Percentiles rank a stretch among this genome's conserved stretches.
phyloP scores from a whole-genome alignment of 805 yeast species.

The Wickerhamomyces chaumierensis region DNA sequence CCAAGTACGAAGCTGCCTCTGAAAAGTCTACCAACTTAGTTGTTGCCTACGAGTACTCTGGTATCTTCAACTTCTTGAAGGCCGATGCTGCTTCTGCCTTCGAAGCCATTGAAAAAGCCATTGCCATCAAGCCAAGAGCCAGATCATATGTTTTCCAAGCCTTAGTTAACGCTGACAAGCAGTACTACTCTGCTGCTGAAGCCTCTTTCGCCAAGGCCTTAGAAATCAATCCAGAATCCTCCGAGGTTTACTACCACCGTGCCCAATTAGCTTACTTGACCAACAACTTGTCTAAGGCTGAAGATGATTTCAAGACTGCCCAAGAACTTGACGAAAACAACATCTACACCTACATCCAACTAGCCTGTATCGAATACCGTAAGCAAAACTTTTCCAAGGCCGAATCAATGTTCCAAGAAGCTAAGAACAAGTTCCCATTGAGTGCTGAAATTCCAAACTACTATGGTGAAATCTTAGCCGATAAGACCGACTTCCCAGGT shows the following conservation, averaged over 20 bases:
- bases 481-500: conserved; percentile 56
- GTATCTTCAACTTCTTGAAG: conserved; percentile 75
- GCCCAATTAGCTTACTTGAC: conserved; percentile 86
- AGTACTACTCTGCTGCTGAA: conserved; percentile 58
- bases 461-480: conserved; percentile 88
- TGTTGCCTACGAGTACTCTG: conserved; percentile 73
- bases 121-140: conserved; percentile 61
- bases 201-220: conserved; percentile 65
- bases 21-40: conserved; percentile 31
- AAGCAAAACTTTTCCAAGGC: conserved; percentile 48
- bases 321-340: conserved; percentile 63
- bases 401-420: conserved; percentile 55
- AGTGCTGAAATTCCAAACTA: conserved; percentile 90
- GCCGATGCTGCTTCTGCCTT: conserved; percentile 59
- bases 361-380: conserved; percentile 86
- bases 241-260: conserved; percentile 86
- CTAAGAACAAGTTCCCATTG: conserved; percentile 68
- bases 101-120: conserved; percentile 50
- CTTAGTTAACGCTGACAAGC: conserved; percentile 71
- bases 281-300: conserved; percentile 63
- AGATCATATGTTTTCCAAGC: conserved; percentile 78
- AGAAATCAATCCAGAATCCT: conserved; percentile 52
- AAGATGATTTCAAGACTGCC: conserved; percentile 64
- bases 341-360: conserved; percentile 79
- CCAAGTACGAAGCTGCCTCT: conserved; percentile 25